Conservation (phyloP, 2,329 filamentous ascomycete species). For the Ramularia collo-cygni region DNA sequence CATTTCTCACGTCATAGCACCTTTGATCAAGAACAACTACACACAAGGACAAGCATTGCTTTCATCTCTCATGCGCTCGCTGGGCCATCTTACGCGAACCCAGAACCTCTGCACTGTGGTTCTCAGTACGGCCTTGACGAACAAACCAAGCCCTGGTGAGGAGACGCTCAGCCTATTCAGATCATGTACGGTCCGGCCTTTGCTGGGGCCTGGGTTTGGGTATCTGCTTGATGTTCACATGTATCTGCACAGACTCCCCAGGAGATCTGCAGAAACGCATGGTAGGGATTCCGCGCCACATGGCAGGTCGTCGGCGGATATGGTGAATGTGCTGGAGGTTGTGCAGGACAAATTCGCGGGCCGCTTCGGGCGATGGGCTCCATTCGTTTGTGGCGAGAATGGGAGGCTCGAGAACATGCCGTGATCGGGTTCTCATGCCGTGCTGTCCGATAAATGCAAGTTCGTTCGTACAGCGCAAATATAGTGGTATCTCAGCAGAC, state of each 20-base stretch:
- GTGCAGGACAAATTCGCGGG: constrained; percentile 34
- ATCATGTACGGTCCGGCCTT: constrained; percentile 31
- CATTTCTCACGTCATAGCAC: constrained; percentile 22
- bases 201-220: constrained; percentile 32
- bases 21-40: constrained; percentile 25
- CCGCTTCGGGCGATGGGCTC: constrained; percentile 35
- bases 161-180: constrained; percentile 36
- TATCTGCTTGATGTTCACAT: constrained; percentile 37
- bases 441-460: too few relatives aligned
- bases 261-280: constrained; percentile 28
- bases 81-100: constrained; percentile 33
- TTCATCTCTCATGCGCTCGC: constrained; percentile 35
- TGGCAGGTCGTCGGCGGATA: constrained; percentile 10
- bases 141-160: constrained; percentile 12
- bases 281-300: constrained; percentile 19
- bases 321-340: constrained; percentile 38
- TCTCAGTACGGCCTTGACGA: constrained; percentile 7
- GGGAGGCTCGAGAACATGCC: constrained; percentile 12
- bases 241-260: constrained; percentile 33
- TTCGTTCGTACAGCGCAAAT: not conserved
- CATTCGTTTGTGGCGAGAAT: constrained; percentile 19
- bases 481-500: not conserved
- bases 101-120: constrained; percentile 33
- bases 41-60: constrained; percentile 35
- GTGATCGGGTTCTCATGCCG: constrained; percentile 1